These are phyloP conservation scores for Nakazawaea laoshanensis DNA, from an alignment of 805 yeast species.

Conservation along the genomic window DNA sequence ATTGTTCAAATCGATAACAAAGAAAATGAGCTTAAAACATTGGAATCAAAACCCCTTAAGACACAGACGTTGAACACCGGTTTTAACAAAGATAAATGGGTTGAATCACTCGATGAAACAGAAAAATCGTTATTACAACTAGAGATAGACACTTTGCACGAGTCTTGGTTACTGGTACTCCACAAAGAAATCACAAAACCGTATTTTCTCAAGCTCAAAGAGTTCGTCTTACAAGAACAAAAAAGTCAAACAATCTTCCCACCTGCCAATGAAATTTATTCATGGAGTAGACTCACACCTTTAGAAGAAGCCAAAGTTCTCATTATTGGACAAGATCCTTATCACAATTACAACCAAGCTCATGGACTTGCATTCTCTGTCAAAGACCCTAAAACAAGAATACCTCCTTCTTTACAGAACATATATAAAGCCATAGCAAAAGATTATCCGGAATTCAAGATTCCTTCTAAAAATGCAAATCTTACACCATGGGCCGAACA, in stretches of 20 bases:
- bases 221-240: slow-evolving; percentile 45
- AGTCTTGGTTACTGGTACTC: slow-evolving; percentile 69
- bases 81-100: slow-evolving; percentile 48
- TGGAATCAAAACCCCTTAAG: background rate
- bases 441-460: slow-evolving; percentile 61
- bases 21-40: background rate
- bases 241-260: slow-evolving; percentile 60
- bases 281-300: slow-evolving; percentile 89
- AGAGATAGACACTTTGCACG: slow-evolving; percentile 66
- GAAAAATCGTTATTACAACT: slow-evolving; percentile 43
- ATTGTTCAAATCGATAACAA: background rate
- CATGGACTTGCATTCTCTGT: slow-evolving; percentile 96
- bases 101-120: slow-evolving; percentile 36
- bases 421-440: slow-evolving; percentile 70
- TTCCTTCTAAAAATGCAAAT: slow-evolving; percentile 56
- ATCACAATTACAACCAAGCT: slow-evolving; percentile 88
- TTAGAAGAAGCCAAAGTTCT: slow-evolving; percentile 65
- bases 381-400: slow-evolving; percentile 63
- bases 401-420: slow-evolving; percentile 84
- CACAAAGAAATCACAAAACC: slow-evolving; percentile 74
- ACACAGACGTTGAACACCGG: background rate
- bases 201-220: slow-evolving; percentile 68
- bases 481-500: slow-evolving; percentile 77
- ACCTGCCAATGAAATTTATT: slow-evolving; percentile 65
- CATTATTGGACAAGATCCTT: slow-evolving; percentile 93